These are phyloP conservation scores for Cenchrus purpureus DNA, from an alignment of 176 grass and related monocot species.

Conservation along the genomic window DNA sequence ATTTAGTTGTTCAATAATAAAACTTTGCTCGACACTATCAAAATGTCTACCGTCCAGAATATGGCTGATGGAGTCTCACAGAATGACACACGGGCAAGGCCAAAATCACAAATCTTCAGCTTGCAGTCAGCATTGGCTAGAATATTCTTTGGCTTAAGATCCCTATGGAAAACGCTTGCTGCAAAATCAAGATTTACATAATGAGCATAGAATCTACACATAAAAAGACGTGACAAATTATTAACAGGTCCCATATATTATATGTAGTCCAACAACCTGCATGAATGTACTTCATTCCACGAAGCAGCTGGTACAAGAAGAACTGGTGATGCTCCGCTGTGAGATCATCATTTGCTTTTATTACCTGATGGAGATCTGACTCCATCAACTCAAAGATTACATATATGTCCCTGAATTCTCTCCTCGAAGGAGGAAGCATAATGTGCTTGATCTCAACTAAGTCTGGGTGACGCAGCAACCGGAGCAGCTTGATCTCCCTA, in stretches of 20 bases:
- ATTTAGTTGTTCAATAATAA: constrained; percentile 11
- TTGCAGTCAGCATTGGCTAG: constrained; percentile 92
- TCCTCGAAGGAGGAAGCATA: constrained; percentile 84
- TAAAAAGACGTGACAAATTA: background rate
- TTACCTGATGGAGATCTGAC: constrained; percentile 83
- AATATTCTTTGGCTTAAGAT: constrained; percentile 98
- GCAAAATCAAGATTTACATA: constrained; percentile 33
- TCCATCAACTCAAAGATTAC: constrained; percentile 95
- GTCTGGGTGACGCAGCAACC: constrained; percentile 74
- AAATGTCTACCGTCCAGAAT: constrained; percentile 87
- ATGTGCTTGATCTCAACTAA: constrained; percentile 93
- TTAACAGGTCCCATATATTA: background rate
- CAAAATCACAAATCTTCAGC: constrained; percentile 91
- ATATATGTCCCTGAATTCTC: constrained; percentile 90
- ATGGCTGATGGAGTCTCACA: constrained; percentile 90
- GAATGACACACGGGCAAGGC: constrained; percentile 89
- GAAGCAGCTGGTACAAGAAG: constrained; percentile 89
- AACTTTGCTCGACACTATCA: background rate
- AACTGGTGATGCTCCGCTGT: constrained; percentile 90
- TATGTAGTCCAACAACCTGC: constrained; percentile 56
- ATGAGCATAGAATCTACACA: constrained; percentile 8
- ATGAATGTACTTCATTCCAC: constrained; percentile 93
- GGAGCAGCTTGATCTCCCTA: constrained; percentile 87
- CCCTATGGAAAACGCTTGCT: constrained; percentile 92
- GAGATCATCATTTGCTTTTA: constrained; percentile 89